These are phyloP conservation scores for Dactylorhiza incarnata DNA, from an alignment of 106 monocot species.

Conservation along the genomic window DNA sequence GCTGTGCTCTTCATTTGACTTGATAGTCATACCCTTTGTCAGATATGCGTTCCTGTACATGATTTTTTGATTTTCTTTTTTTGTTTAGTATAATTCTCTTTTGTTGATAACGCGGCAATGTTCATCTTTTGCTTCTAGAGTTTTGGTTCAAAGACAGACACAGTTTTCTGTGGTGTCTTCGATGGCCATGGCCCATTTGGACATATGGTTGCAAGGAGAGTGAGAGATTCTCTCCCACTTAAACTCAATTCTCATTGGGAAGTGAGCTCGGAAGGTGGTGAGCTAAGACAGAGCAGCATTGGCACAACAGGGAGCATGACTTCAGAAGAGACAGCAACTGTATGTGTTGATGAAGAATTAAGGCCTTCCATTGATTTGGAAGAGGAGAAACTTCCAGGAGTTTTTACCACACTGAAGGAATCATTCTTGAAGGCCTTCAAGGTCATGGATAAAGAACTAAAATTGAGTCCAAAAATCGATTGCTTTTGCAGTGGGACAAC, in stretches of 20 bases:
- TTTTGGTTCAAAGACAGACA: conserved; percentile 46
- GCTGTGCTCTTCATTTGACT: neutral
- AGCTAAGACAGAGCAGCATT: conserved; percentile 21
- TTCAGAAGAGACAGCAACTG: conserved; percentile 46
- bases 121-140: conserved; percentile 30
- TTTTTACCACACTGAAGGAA: conserved; percentile 47
- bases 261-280: conserved; percentile 10
- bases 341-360: conserved; percentile 7
- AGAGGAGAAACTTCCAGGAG: conserved; percentile 66
- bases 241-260: conserved; percentile 58
- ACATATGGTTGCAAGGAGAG: conserved; percentile 81
- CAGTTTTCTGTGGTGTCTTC: conserved; percentile 90
- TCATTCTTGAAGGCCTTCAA: conserved; percentile 82
- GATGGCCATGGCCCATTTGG: conserved; percentile 94
- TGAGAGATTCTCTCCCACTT: conserved; percentile 87
- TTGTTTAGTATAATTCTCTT: neutral
- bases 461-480: conserved; percentile 61
- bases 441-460: conserved; percentile 88
- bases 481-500: conserved; percentile 94
- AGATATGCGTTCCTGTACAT: neutral
- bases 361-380: conserved; percentile 3
- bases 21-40: neutral
- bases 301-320: conserved; percentile 30
- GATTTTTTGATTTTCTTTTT: neutral
- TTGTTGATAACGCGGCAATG: neutral